phyloP scores from a whole-genome alignment of 1,284 basidiomycete genomes.

The Thecaphora frezii region DNA sequence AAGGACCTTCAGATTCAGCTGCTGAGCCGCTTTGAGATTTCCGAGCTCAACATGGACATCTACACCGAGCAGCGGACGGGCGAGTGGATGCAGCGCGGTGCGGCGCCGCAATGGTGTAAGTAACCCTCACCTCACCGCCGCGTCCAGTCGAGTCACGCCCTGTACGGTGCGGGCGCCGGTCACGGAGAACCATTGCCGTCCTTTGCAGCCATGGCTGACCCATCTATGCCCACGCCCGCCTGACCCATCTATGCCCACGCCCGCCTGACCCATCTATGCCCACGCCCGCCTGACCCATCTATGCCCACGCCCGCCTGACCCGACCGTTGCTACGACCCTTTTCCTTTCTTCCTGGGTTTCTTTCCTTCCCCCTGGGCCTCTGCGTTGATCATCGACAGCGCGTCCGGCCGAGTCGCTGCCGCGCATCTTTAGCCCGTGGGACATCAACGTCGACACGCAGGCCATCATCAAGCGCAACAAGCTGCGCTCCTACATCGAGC shows the following conservation, averaged over 20 bases:
- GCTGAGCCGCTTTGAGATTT: conserved; percentile 24
- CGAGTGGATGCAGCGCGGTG: conserved; percentile 5
- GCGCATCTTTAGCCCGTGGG: conserved; percentile 30
- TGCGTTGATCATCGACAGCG: background rate
- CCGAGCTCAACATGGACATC: conserved; percentile 27
- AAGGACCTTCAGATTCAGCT: conserved; percentile 27
- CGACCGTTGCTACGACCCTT: no score
- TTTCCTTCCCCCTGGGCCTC: background rate
- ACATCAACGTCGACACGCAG: conserved; percentile 24
- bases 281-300: no score
- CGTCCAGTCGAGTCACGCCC: background rate
- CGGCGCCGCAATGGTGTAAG: background rate
- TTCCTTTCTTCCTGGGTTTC: no score
- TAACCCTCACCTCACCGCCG: no score
- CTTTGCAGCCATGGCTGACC: no score
- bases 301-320: no score
- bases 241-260: no score
- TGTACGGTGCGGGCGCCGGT: background rate
- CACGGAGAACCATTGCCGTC: no score
- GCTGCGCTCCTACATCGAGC: conserved; percentile 35
- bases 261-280: no score
- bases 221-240: no score
- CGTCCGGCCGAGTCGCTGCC: conserved; percentile 9
- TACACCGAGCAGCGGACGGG: conserved; percentile 33
- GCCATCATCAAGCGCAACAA: conserved; percentile 36